phyloP scores from a whole-genome alignment of 2,329 filamentous ascomycete genomes.

The Trichoderma atroviride region DNA sequence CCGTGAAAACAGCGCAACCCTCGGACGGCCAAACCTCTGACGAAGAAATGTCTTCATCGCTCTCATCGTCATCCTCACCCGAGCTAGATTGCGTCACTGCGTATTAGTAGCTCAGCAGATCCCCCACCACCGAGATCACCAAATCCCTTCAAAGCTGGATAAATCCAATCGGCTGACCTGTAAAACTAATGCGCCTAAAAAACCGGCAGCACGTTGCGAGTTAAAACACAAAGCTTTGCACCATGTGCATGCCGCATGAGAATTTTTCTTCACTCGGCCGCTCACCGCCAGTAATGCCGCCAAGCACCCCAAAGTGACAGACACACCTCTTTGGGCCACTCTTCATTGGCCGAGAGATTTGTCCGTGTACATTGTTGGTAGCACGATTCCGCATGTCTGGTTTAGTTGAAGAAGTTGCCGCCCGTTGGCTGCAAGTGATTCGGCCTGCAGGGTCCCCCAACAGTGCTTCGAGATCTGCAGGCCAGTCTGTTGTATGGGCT shows the following conservation, averaged over 20 bases:
- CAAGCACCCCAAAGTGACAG: background rate
- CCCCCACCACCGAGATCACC: slow-evolving; percentile 15
- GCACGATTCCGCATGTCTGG: background rate
- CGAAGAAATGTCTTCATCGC: background rate
- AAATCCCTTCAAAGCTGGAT: background rate
- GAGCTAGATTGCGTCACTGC: slow-evolving; percentile 15
- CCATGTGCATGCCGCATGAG: background rate
- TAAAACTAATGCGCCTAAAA: slow-evolving; percentile 21
- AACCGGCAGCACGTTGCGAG: background rate
- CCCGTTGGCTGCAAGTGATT: slow-evolving; percentile 17
- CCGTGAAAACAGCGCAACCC: background rate
- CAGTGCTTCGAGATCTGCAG: background rate
- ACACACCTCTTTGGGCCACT: background rate
- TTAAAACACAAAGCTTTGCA: background rate
- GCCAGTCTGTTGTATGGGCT: background rate
- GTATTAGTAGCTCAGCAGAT: background rate
- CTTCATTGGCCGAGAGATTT: background rate
- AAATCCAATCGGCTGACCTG: slow-evolving; percentile 23
- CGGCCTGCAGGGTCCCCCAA: slow-evolving; percentile 11
- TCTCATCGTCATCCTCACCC: background rate
- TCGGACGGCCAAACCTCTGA: background rate
- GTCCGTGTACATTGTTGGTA: background rate
- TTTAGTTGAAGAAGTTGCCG: background rate
- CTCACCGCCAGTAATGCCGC: slow-evolving; percentile 20
- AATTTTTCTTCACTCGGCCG: background rate